These are phyloP conservation scores for Mycena chlorophos DNA, from an alignment of 768 basidiomycete species.

Conservation along the genomic window DNA sequence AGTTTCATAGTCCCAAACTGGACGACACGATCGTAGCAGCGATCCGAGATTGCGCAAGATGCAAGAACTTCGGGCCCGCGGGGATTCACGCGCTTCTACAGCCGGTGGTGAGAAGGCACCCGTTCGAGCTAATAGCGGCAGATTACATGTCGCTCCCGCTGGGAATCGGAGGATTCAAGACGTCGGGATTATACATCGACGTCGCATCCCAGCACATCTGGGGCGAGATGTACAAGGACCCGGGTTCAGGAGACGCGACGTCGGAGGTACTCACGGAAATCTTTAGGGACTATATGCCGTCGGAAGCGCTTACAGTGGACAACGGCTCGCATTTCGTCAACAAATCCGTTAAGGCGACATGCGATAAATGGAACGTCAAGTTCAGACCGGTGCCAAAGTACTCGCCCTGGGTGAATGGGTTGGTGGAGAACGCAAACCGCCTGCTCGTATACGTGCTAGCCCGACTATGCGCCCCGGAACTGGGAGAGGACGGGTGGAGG, in stretches of 20 bases:
- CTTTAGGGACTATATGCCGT: not conserved
- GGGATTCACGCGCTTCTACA: too few species aligned
- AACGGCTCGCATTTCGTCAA: constrained; percentile 27
- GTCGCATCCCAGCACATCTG: constrained; percentile 17
- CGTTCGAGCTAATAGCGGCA: too few species aligned
- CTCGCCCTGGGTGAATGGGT: too few species aligned
- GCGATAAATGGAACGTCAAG: constrained; percentile 7
- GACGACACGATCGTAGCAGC: constrained; percentile 23
- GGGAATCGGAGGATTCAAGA: constrained; percentile 22
- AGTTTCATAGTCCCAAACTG: constrained; percentile 17
- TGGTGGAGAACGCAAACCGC: too few species aligned
- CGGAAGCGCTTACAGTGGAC: constrained; percentile 26
- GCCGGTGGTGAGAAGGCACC: too few species aligned
- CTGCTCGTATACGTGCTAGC: too few species aligned
- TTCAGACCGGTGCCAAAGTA: too few species aligned
- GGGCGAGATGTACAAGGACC: constrained; percentile 20
- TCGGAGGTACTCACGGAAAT: constrained; percentile 19
- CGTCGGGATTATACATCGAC: constrained; percentile 20
- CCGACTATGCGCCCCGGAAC: too few species aligned
- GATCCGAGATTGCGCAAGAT: constrained; percentile 24
- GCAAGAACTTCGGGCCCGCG: constrained; percentile 31
- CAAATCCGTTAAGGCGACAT: constrained; percentile 17
- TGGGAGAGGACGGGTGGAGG: too few species aligned
- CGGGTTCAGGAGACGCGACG: not conserved
- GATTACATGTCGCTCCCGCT: constrained; percentile 14